phyloP scores from a whole-genome alignment of 1,139 yeast genomes.

The Hyphopichia burtonii region DNA sequence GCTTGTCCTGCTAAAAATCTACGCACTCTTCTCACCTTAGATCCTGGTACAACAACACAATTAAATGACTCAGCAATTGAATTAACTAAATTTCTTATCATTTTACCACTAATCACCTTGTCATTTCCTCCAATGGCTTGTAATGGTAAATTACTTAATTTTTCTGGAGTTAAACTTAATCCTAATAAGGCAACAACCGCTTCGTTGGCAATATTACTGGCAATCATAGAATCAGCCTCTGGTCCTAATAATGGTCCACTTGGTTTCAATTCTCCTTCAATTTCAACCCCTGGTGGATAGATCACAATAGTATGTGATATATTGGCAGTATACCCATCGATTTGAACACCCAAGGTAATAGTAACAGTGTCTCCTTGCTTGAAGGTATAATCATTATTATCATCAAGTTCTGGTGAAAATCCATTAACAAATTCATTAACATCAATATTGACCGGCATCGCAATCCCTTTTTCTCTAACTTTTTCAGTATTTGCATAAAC shows the following conservation, averaged over 20 bases:
- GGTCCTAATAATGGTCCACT: slow-evolving; percentile 79
- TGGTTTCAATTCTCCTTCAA: slow-evolving; percentile 40
- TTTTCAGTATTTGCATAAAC: slow-evolving; percentile 48
- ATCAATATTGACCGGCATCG: slow-evolving; percentile 86
- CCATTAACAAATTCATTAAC: slow-evolving; percentile 77
- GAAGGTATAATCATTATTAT: slow-evolving; percentile 50
- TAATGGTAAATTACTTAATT: slow-evolving; percentile 44
- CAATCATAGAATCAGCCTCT: slow-evolving; percentile 87
- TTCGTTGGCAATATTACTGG: slow-evolving; percentile 85
- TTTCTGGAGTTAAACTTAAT: slow-evolving; percentile 71
- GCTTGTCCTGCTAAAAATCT: slow-evolving; percentile 95
- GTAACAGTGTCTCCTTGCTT: slow-evolving; percentile 83
- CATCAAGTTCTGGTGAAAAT: slow-evolving; percentile 84
- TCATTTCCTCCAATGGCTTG: slow-evolving; percentile 12
- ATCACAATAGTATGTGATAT: slow-evolving; percentile 85
- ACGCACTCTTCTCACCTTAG: slow-evolving; percentile 86
- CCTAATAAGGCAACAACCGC: slow-evolving; percentile 76
- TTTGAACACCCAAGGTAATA: slow-evolving; percentile 80
- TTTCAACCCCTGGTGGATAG: slow-evolving; percentile 56
- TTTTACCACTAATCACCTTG: slow-evolving; percentile 56
- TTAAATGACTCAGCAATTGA: slow-evolving; percentile 75
- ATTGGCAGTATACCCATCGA: slow-evolving; percentile 91
- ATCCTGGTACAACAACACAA: slow-evolving; percentile 87
- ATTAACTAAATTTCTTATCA: slow-evolving; percentile 75
- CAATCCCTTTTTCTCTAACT: slow-evolving; percentile 81